Evolutionary conservation across 176 grass and related monocot genomes (phyloP).

Genomic region (Lolium rigidum): DNA sequence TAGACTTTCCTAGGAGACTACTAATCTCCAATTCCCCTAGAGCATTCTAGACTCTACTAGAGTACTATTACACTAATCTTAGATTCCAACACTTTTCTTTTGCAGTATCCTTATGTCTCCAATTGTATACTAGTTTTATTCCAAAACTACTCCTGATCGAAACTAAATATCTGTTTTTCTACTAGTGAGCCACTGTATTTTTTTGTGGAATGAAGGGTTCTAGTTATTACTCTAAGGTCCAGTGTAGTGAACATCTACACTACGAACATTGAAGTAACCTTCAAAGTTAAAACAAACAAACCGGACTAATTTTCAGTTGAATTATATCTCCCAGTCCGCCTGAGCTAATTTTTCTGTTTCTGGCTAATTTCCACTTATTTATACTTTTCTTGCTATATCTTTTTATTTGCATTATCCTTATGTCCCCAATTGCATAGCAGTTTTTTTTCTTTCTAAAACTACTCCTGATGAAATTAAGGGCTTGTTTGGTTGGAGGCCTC

Average conservation of each 20-base stretch:
- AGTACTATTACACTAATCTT: too few species aligned
- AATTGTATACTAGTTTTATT: not conserved
- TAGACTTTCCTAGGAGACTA: too few species aligned
- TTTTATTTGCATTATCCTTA: not conserved
- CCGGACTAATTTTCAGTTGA: slow-evolving; percentile 20
- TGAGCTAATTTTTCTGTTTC: slow-evolving; percentile 16
- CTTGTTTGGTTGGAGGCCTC: too few species aligned
- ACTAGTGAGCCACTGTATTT: too few species aligned
- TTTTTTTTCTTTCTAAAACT: not conserved
- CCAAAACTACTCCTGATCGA: too few species aligned
- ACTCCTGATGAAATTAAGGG: too few species aligned
- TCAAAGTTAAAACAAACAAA: slow-evolving; percentile 27
- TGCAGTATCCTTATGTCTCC: not conserved
- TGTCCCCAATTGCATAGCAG: slow-evolving; percentile 10
- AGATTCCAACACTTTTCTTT: too few species aligned
- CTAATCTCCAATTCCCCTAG: too few species aligned
- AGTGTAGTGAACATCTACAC: not conserved
- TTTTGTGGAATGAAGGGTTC: not conserved
- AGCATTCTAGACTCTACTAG: too few species aligned
- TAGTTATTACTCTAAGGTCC: not conserved
- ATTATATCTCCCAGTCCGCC: too few species aligned
- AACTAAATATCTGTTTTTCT: too few species aligned
- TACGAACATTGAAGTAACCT: not conserved
- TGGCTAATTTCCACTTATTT: not conserved
- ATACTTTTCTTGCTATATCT: not conserved